These are phyloP conservation scores for Platanthera zijinensis DNA, from an alignment of 106 monocot genomes.

Conservation along the genomic window DNA sequence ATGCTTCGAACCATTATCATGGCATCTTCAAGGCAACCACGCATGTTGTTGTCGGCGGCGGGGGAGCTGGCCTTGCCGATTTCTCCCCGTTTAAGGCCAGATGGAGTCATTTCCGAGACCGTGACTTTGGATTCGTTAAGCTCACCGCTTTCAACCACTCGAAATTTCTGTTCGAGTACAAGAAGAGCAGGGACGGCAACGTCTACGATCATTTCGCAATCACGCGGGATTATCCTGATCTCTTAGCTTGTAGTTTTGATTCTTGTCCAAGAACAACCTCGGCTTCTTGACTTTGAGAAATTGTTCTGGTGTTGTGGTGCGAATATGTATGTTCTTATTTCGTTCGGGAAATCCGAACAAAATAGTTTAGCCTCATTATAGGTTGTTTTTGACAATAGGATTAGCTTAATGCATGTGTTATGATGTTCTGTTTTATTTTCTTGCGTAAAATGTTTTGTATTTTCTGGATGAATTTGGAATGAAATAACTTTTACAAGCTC, in stretches of 20 bases:
- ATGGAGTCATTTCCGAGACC: constrained; percentile 72
- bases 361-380: no score
- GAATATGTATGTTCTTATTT: no score
- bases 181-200: constrained; percentile 61
- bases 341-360: no score
- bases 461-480: background rate
- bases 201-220: constrained; percentile 77
- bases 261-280: constrained; percentile 62
- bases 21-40: constrained; percentile 71
- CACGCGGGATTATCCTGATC: constrained; percentile 60
- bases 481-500: background rate
- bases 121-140: constrained; percentile 66
- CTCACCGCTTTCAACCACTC: constrained; percentile 75
- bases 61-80: constrained; percentile 53
- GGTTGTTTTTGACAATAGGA: no score
- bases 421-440: background rate
- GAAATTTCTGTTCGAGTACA: constrained; percentile 65
- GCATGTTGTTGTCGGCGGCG: constrained; percentile 86
- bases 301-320: no score
- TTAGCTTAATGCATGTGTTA: no score
- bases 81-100: constrained; percentile 26
- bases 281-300: constrained; percentile 29
- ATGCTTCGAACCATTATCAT: constrained; percentile 44
- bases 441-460: background rate
- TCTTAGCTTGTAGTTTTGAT: constrained; percentile 60